These are phyloP conservation scores for Aurinia saxatilis DNA, from an alignment of 345 rosid genomes.

Conservation along the genomic window DNA sequence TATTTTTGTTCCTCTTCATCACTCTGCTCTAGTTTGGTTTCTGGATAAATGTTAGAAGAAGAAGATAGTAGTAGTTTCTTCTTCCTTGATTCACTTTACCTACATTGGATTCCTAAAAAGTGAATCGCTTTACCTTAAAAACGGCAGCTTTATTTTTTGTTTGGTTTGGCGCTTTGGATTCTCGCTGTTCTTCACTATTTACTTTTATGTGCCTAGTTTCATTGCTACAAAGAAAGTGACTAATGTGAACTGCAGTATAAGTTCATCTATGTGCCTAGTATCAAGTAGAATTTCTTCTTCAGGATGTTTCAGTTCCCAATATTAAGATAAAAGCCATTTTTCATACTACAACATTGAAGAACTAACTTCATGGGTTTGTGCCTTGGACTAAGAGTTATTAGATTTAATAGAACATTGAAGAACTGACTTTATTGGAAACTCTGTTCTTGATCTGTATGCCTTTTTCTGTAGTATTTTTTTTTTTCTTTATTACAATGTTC, in stretches of 20 bases:
- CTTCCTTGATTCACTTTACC: background rate
- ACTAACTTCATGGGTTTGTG: background rate
- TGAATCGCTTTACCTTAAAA: background rate
- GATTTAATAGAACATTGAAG: background rate
- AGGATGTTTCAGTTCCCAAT: background rate
- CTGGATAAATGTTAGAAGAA: background rate
- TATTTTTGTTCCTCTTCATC: background rate
- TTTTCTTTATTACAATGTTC: background rate
- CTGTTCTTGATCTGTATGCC: conserved; percentile 11
- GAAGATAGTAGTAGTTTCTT: background rate
- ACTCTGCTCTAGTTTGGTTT: conserved; percentile 8
- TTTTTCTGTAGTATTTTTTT: background rate
- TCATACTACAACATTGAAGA: conserved; percentile 4
- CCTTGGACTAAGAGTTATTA: background rate
- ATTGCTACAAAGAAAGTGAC: too few species aligned
- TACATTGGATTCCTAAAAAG: conserved; percentile 28
- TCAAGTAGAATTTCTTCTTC: conserved; percentile 23
- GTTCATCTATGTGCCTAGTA: too few species aligned
- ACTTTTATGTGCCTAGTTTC: too few species aligned
- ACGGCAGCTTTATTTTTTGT: background rate
- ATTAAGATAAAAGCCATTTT: background rate
- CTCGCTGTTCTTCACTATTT: too few species aligned
- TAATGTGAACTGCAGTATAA: too few species aligned
- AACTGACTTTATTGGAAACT: background rate
- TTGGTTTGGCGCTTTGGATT: background rate